Base-by-base conservation (phyloP, 805 yeast genomes). In the Grigorovia humatica region DNA sequence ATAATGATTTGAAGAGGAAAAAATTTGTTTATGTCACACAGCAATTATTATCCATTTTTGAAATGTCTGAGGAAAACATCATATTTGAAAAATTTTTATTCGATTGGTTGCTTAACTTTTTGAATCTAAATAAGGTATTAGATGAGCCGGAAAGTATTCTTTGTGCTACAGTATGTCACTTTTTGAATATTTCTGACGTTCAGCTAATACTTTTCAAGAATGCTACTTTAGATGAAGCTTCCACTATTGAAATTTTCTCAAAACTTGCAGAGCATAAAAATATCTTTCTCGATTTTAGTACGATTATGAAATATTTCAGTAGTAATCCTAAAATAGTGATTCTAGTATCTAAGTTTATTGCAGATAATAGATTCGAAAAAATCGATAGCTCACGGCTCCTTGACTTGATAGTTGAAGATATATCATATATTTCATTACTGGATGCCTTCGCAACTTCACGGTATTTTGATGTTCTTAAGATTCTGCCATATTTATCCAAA, bases 371-470 rank as follows among this genome's bases (percentile, higher is more conserved):
- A 44, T 46, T 63, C 19, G 42, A 48, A 8, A 43, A 51, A 15
- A 41, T 62, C 18, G 38, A 52, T 17, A n/a, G 46, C 2, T 41
- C 44, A 2, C 15, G 20, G 2, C 50, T 62, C 11, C 19, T 62
- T 19, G 15, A 20, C 3, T 38, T 46, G 13, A 38, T 46, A 11
- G 32, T n/a, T 35, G 2, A 35, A n/a, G 40, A 42, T 38, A 35
- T 46, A 20, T 32, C 43, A 20, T 52, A 42, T 43, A 42, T 46
- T 2, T 42, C 44, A 8, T 41, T 59, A 3, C 43, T 61, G 15
- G 45, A 53, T 23, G 45, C 58, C 4, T 58, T 55, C 42, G 30
- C 59, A 42, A 17, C 50, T 17, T 58, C 61, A 1, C 4, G 42
- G 4, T 53, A 52, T 46, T 60, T 53, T 43, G 13, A 44, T 5